phyloP scores from a whole-genome alignment of 345 rosid species.

The Eucalyptus marginata region DNA sequence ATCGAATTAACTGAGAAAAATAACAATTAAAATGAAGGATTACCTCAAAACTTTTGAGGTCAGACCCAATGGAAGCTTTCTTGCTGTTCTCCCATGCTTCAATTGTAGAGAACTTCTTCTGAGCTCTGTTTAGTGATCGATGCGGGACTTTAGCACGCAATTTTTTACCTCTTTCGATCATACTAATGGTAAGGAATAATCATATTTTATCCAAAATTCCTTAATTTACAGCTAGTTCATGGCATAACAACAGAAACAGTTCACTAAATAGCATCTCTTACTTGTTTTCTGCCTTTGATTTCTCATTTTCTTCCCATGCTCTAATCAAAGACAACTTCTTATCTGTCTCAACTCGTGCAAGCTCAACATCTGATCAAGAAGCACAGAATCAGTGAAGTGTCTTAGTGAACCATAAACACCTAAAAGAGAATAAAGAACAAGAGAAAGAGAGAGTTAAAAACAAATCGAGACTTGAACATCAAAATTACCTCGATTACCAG shows the following conservation, averaged over 20 bases:
- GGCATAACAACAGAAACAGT: background rate
- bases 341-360: constrained; percentile 58
- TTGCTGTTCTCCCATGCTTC: constrained; percentile 51
- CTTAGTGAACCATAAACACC: background rate
- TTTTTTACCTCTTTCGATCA: background rate
- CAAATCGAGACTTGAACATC: background rate
- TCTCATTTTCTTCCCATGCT: constrained; percentile 96
- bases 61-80: constrained; percentile 48
- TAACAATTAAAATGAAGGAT: background rate
- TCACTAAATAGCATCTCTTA: background rate
- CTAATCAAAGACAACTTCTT: constrained; percentile 53
- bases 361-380: constrained; percentile 35
- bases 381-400: background rate
- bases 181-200: background rate
- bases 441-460: background rate
- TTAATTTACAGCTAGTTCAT: background rate
- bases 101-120: constrained; percentile 36
- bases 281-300: constrained; percentile 82
- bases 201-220: background rate
- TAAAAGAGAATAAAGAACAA: background rate
- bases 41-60: constrained; percentile 45
- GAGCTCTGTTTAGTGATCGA: constrained; percentile 22
- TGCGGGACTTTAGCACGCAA: background rate
- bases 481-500: constrained; percentile 37
- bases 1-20: background rate